phyloP scores from a whole-genome alignment of 805 yeast genomes.

The Candida xiaguanensis region DNA sequence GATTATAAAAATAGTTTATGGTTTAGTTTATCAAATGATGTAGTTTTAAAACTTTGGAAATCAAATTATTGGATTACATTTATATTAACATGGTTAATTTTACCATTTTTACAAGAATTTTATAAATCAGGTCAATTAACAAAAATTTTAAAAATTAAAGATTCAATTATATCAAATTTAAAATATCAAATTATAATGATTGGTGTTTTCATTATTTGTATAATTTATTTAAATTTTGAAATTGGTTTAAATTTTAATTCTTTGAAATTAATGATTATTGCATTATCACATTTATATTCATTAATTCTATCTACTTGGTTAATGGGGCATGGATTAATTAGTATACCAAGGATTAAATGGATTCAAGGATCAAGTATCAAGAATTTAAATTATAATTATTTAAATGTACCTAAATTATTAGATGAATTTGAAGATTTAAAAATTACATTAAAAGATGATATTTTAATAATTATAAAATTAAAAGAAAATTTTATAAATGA shows the following conservation, averaged over 20 bases:
- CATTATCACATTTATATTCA: constrained; percentile 74
- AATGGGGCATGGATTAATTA: constrained; percentile 77
- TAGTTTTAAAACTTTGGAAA: constrained; percentile 64
- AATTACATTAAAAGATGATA: constrained; percentile 58
- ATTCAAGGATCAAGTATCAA: constrained; percentile 27
- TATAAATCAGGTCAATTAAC: constrained; percentile 66
- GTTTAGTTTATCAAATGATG: constrained; percentile 44
- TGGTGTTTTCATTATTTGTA: constrained; percentile 47
- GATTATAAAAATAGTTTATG: constrained; percentile 32
- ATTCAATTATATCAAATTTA: constrained; percentile 54
- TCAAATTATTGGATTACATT: constrained; percentile 79
- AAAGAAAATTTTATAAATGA: constrained; percentile 37
- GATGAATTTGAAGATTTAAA: constrained; percentile 64
- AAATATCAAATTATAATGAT: constrained; percentile 60
- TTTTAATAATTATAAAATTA: constrained; percentile 54
- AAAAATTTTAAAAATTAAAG: constrained; percentile 42
- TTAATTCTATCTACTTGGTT: constrained; percentile 74
- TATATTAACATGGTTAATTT: constrained; percentile 68
- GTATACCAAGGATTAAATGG: constrained; percentile 55
- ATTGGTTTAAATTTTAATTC: constrained; percentile 50
- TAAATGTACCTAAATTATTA: constrained; percentile 52
- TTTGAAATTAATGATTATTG: constrained; percentile 65
- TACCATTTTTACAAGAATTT: constrained; percentile 73
- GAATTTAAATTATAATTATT: constrained; percentile 39
- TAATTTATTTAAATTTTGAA: constrained; percentile 54